Percentiles rank a stretch among this genome's conserved stretches.
phyloP scores from a whole-genome alignment of 2,329 filamentous ascomycete genomes.

The Fusarium buxicola region DNA sequence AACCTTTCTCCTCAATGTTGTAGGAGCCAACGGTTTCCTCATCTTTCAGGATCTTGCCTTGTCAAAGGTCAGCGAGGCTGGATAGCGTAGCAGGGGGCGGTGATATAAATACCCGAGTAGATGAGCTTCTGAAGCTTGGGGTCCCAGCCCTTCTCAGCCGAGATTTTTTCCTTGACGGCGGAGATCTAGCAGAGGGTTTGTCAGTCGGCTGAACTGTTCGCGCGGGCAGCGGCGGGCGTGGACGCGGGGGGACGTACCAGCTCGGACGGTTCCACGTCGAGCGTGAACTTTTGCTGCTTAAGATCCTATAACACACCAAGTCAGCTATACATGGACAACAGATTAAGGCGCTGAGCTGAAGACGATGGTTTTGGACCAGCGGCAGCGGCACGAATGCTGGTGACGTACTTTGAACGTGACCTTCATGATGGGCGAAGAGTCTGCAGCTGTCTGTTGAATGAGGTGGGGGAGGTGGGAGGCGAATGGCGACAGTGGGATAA shows the following conservation, averaged over 20 bases:
- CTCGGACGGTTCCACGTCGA: conserved; percentile 93
- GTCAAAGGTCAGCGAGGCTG: conserved; percentile 40
- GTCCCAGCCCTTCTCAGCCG: conserved; percentile 93
- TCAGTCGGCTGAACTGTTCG: conserved; percentile 26
- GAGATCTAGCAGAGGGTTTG: conserved; percentile 71
- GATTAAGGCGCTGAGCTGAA: conserved; percentile 3
- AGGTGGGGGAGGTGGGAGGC: conserved; percentile 41
- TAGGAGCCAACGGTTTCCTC: conserved; percentile 96
- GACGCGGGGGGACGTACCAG: conserved; percentile 72
- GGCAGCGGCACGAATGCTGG: conserved; percentile 11
- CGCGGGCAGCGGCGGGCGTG: conserved; percentile 33
- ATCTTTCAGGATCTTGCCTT: conserved; percentile 98
- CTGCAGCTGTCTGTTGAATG: conserved; percentile 48
- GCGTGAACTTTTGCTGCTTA: conserved; percentile 97
- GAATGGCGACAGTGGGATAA: conserved; percentile 29
- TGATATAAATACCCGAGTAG: conserved; percentile 79
- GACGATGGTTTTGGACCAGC: background rate
- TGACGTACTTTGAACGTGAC: conserved; percentile 72
- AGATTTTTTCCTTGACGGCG: conserved; percentile 91
- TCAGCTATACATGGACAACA: conserved; percentile 16
- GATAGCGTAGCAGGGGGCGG: conserved; percentile 4
- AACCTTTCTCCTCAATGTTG: conserved; percentile 99
- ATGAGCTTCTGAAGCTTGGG: conserved; percentile 93
- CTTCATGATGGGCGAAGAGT: conserved; percentile 69
- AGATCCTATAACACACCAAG: conserved; percentile 75